Base-by-base conservation (phyloP, 2,329 filamentous ascomycete genomes). In the Lomentospora prolificans region DNA sequence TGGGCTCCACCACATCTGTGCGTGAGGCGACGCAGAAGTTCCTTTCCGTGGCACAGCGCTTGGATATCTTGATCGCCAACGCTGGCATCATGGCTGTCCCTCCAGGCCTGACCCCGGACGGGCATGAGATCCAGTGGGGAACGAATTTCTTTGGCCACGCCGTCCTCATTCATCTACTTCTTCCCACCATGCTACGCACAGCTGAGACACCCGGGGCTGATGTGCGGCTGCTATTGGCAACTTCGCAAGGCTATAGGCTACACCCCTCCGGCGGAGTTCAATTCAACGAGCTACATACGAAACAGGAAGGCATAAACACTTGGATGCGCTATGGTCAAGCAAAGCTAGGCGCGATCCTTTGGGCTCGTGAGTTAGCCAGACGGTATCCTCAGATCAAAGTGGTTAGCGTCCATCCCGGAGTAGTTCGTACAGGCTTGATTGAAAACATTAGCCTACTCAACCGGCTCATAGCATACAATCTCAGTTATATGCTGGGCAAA, bases 281-380 rank as follows among this genome's bases (percentile, higher is more conserved):
- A 1, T 66, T 70, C 28, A 62, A 63, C 1, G 61, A 59, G 8
- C 59, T 70, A 53, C 59, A 59, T 5, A 64, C 62, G 0, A 62
- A 60, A 39, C 62, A 66, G 39, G 60, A 61, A 25, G 51, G 60
- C 14, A 59, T 63, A 3, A 71, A 68, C 31, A 69, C 72, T 3
- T 75, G 71, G 68, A 63, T 66, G 2, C 73, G 75, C 1, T 81
- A 80, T 60, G 73, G 69, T 7, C 72, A 74, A n/a, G 75, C 72
- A 57, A 80, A 79, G 61, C 69, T 75, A 0, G 76, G 75, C 2
- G 77, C 75, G 54, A 70, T 78, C 27, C 62, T 77, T 4, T 73
- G 74, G 50, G 73, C 74, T 2, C 61, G 68, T 0, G 73, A 77
- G 59, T 60, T 79, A 3, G 73, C 73, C 3, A 68, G 71, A 5